Evolutionary conservation across 225 moss, liverwort and hornwort species (phyloP).

Genomic region (Antitrichia curtipendula): DNA sequence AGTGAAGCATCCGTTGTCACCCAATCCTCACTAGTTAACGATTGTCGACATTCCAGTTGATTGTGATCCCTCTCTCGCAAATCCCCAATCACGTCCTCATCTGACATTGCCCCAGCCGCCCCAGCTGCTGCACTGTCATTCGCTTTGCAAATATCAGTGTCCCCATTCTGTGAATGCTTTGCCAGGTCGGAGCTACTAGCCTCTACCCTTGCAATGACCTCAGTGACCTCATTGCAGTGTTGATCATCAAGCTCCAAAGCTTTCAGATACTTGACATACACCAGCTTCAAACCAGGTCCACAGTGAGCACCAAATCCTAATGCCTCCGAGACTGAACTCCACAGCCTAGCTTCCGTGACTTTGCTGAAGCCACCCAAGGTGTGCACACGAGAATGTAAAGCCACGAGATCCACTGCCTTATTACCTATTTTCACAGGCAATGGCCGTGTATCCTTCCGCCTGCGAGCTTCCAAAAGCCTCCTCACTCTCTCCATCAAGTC

Average conservation of each 20-base stretch:
- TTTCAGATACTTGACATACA: slow-evolving; percentile 73
- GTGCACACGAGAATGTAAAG: slow-evolving; percentile 37
- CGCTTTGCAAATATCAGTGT: not conserved
- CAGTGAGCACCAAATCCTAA: slow-evolving; percentile 59
- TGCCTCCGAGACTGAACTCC: slow-evolving; percentile 45
- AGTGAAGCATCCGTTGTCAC: not conserved
- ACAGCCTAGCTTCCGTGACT: slow-evolving; percentile 45
- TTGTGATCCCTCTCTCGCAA: not conserved
- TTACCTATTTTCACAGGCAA: slow-evolving; percentile 50
- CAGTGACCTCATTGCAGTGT: not conserved
- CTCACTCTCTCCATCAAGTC: slow-evolving; percentile 6
- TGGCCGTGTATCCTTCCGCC: slow-evolving; percentile 27
- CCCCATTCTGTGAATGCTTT: slow-evolving; percentile 2
- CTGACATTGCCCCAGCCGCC: not conserved
- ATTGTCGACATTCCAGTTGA: slow-evolving; percentile 24
- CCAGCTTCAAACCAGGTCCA: slow-evolving; percentile 78
- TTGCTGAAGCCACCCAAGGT: slow-evolving; percentile 52
- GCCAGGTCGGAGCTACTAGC: slow-evolving; percentile 15
- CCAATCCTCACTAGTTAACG: slow-evolving; percentile 27
- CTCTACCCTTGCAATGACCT: not conserved
- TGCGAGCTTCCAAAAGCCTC: slow-evolving; percentile 22
- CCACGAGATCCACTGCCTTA: slow-evolving; percentile 45
- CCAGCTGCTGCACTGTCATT: not conserved
- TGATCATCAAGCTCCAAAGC: slow-evolving; percentile 20
- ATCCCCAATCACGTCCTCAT: slow-evolving; percentile 1